Percentiles rank a stretch among this genome's conserved stretches.
phyloP scores from a whole-genome alignment of 164 flowering plant genomes.

The Magnolia sinica region DNA sequence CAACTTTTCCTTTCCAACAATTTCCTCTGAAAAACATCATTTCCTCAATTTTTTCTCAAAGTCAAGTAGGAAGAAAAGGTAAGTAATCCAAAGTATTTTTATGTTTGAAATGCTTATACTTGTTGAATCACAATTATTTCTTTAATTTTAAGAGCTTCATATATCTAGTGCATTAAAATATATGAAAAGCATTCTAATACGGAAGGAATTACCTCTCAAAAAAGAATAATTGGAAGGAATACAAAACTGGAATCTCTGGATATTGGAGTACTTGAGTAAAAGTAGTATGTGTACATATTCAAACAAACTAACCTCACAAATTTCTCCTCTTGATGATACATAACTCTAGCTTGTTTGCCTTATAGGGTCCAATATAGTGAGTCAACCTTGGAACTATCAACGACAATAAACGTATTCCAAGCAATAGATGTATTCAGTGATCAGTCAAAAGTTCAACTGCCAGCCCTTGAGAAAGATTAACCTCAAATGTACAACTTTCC shows the following conservation, averaged over 20 bases:
- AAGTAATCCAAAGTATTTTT: too few species aligned
- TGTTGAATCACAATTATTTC: too few species aligned
- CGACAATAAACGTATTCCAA: neutral
- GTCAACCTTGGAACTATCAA: neutral
- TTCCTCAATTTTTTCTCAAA: too few species aligned
- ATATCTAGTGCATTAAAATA: too few species aligned
- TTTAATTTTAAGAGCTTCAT: too few species aligned
- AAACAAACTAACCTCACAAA: slow-evolving; percentile 3
- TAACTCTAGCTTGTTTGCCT: neutral
- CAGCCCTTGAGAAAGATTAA: neutral
- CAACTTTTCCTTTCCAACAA: too few species aligned
- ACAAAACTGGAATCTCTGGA: neutral
- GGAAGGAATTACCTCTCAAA: too few species aligned
- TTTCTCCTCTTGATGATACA: neutral
- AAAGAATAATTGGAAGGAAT: neutral
- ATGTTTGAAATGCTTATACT: too few species aligned
- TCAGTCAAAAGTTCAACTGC: neutral
- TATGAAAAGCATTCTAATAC: too few species aligned
- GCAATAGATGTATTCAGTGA: neutral
- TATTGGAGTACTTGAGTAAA: neutral
- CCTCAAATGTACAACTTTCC: neutral
- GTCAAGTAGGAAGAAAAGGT: too few species aligned
- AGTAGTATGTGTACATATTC: neutral
- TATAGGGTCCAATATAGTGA: neutral
- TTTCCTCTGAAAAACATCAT: too few species aligned